Conservation (phyloP, 2,329 filamentous ascomycete species). For the Zymoseptoria tritici region DNA sequence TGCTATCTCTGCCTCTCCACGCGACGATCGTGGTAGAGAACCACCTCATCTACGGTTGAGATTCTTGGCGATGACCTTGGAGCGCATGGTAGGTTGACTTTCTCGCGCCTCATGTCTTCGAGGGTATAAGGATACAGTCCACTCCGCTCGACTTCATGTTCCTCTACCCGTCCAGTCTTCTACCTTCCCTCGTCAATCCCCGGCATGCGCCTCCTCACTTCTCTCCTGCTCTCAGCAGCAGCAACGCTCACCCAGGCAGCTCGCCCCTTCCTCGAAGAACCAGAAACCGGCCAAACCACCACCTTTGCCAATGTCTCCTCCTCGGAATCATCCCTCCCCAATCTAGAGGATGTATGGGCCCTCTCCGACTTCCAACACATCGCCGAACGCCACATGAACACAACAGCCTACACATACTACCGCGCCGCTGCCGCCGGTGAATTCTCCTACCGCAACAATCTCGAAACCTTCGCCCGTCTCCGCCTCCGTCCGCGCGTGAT, state of each 20-base stretch:
- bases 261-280: slow-evolving; percentile 7
- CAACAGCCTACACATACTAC: slow-evolving; percentile 21
- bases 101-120: neutral
- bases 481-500: slow-evolving; percentile 13
- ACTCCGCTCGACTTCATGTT: neutral
- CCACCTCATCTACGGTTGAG: neutral
- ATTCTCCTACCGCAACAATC: slow-evolving; percentile 23
- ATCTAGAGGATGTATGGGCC: slow-evolving; percentile 6
- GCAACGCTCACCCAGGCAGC: slow-evolving; percentile 9
- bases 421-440: slow-evolving; percentile 19
- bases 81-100: neutral
- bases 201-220: neutral
- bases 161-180: neutral
- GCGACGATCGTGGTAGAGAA: neutral
- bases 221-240: neutral
- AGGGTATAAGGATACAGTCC: neutral
- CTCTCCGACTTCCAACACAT: slow-evolving; percentile 14
- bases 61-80: neutral
- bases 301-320: neutral
- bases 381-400: slow-evolving; percentile 11
- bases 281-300: slow-evolving; percentile 7
- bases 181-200: neutral
- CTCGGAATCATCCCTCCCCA: slow-evolving; percentile 6
- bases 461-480: slow-evolving; percentile 20
- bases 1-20: neutral